Evolutionary conservation across 2,329 filamentous ascomycete species (phyloP), one percentile per base, ranked within the genome.

Genomic region (Penicillium capsulatum): DNA sequence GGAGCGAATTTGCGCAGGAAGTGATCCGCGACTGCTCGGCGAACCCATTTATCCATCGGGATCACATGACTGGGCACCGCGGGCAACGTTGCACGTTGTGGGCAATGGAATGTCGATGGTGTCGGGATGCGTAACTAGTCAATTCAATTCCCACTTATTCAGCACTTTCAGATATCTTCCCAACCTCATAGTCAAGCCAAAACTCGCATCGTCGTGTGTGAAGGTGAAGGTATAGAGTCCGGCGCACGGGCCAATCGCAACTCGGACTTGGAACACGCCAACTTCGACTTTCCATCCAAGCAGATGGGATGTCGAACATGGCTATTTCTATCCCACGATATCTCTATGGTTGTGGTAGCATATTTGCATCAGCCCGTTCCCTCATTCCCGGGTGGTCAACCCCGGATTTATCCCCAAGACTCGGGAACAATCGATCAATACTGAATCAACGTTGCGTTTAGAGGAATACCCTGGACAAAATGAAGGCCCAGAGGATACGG

Each of bases 61-160:
- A 52, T 54, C 51, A 54, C 48, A 51, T 54, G 51, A 51, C 40
- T 44, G 35, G 45, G 41, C 38, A n/a, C 47, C 42, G 50, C 43
- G 39, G 45, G 47, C 44, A 49, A 19, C 17, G 30, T 33, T 31
- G 22, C 4, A 26, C 14, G 26, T 4, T n/a, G 13, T 28, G 10
- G 6, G 5, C 26, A 5, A 7, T 14, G 9, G 13, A n/a, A 28
- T n/a, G 9, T 6, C 26, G 26, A 24, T 24, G 22, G 22, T n/a
- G n/a, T n/a, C n/a, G n/a, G n/a, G n/a, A n/a, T n/a, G n/a, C n/a
- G n/a, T n/a, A n/a, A n/a, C n/a, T n/a, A n/a, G 4, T 8, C 13
- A 15, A 26, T 35, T 35, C 15, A 13, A 35, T 35, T 32, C 14
- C 22, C 19, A 28, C 17, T 32, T 38, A 15, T 32, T n/a, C n/a